Conservation (phyloP, 306 rosid genomes). For the Glycyrrhiza uralensis region DNA sequence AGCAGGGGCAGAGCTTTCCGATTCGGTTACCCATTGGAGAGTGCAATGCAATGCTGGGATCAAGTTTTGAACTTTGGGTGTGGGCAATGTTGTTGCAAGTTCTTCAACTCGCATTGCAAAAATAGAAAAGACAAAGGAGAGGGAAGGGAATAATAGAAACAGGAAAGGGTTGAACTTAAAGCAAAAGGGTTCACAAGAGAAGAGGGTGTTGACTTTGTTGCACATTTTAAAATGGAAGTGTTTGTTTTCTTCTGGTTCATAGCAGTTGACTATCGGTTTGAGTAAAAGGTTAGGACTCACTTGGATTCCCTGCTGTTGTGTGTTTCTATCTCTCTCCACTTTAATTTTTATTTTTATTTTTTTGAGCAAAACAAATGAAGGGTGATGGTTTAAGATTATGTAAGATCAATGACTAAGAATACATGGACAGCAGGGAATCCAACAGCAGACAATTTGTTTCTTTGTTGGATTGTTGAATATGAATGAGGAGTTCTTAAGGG, state of each 20-base stretch:
- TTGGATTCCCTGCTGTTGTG: no score
- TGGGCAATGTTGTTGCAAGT: background rate
- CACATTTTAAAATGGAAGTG: background rate
- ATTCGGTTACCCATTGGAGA: slow-evolving; percentile 63
- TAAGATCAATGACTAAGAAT: no score
- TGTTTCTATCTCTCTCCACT: no score
- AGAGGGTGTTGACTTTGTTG: slow-evolving; percentile 52
- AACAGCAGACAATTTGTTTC: background rate
- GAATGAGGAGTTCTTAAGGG: background rate
- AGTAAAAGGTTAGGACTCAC: no score
- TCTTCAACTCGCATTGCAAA: background rate
- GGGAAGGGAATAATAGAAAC: no score
- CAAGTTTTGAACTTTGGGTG: slow-evolving; percentile 11
- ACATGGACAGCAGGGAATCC: no score
- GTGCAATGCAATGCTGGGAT: background rate
- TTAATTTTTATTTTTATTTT: no score
- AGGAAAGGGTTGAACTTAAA: no score
- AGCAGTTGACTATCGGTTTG: slow-evolving; percentile 16
- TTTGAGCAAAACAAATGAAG: no score
- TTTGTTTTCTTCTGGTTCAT: background rate
- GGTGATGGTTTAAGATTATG: no score
- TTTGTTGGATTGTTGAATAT: slow-evolving; percentile 4
- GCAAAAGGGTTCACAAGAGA: no score
- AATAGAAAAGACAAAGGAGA: background rate
- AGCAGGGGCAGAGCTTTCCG: slow-evolving; percentile 43